Evolutionary conservation across 495 filamentous ascomycete genomes (phyloP), one percentile per base, ranked within the genome.

Genomic region (Podospora comata): DNA sequence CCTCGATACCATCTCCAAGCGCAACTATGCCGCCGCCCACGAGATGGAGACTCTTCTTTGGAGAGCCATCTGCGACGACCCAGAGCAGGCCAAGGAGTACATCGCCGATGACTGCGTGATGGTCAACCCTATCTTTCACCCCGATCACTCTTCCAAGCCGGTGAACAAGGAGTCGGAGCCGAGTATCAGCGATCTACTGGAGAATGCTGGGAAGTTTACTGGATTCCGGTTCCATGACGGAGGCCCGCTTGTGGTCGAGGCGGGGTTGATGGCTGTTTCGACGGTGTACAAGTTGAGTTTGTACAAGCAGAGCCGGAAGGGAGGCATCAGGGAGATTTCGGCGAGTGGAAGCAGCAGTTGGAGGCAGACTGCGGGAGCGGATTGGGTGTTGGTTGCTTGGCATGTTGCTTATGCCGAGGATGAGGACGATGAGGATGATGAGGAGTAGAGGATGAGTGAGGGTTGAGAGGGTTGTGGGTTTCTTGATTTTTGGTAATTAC

Each of bases 1-100:
- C 13, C 74, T 77, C 63, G 69, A 79, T 73, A 78, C 77, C 69
- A 79, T 79, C 70, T 73, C 68, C 57, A 74, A 77, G 70, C 77
- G 77, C 71, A 79, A 79, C 76, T 72, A 79, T 68, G 71, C 71
- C 19, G 68, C 75, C n/a, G 77, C 74, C 13, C 65, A 61, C 32
- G 76, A 79, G 65, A 70, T 75, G 62, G 77, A 79, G 65, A 77
- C 74, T 2, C 65, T 78, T 0, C 68, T 79, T 11, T 79, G 77
- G 77, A 75, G 77, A 64, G 74, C 76, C 16, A 67, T 79, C 11
- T 75, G 72, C 74, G 76, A 79, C 75, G 68, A 71, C 30, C 75
- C 74, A 56, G 71, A 74, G 30, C 55, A 70, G 0, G 72, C 75
- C 0, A 68, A 68, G 16, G 76, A 79, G 19, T 79, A 79, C 74